Evolutionary conservation across 305 asterid genomes (phyloP).

Genomic region (Striga hermonthica): DNA sequence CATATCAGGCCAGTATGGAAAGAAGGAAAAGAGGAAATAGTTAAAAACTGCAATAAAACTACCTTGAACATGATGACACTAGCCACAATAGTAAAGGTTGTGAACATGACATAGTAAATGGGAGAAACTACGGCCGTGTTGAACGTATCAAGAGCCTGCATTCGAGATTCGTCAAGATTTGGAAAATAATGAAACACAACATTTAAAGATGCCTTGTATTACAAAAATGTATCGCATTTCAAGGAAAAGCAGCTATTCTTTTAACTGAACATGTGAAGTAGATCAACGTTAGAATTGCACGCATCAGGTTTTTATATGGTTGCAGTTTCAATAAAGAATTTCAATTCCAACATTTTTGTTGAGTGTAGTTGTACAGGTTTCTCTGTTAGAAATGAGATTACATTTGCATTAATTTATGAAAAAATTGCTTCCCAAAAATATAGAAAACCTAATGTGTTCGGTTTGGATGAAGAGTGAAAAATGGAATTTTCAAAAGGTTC

Average conservation of each 20-base stretch:
- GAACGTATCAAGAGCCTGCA: constrained; percentile 98
- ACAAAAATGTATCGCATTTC: background rate
- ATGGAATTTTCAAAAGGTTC: too few species aligned
- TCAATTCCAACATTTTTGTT: background rate
- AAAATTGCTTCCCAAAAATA: background rate
- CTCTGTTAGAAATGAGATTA: background rate
- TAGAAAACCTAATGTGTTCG: background rate
- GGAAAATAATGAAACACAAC: constrained; percentile 13
- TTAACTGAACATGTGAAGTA: too few species aligned
- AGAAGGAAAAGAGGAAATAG: background rate
- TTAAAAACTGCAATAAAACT: constrained; percentile 31
- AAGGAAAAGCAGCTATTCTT: too few species aligned
- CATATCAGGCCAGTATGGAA: constrained; percentile 17
- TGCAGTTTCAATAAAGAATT: background rate
- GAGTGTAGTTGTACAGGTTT: background rate
- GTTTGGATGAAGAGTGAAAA: too few species aligned
- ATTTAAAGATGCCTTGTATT: constrained; percentile 7
- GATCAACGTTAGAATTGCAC: too few species aligned
- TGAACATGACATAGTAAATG: constrained; percentile 95
- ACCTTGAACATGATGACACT: constrained; percentile 99
- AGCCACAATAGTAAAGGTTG: constrained; percentile 90
- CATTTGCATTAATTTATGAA: background rate
- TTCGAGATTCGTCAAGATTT: constrained; percentile 31
- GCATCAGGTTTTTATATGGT: too few species aligned
- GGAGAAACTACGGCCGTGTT: constrained; percentile 99